Evolutionary conservation across 108 stramenopile species (phyloP).

Genomic region (Nitzschia sp.): DNA sequence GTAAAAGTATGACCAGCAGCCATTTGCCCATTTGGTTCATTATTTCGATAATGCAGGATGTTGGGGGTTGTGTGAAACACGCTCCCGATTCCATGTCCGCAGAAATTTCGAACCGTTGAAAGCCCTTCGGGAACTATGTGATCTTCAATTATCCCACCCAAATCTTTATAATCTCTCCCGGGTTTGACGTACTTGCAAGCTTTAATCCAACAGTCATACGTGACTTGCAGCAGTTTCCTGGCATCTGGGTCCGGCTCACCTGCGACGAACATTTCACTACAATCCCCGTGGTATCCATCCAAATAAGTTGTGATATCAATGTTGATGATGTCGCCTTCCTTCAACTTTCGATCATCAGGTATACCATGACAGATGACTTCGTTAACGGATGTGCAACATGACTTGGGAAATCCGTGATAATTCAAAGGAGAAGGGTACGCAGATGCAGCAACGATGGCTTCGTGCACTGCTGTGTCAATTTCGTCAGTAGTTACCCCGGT

Average conservation of each 20-base stretch:
- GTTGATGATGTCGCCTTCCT: conserved; percentile 95
- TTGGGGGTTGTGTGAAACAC: conserved; percentile 95
- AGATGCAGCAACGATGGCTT: conserved; percentile 63
- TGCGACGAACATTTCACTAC: conserved; percentile 96
- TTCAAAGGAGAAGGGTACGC: conserved; percentile 97
- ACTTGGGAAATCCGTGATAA: conserved; percentile 98
- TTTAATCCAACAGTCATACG: conserved; percentile 86
- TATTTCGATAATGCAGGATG: conserved; percentile 94
- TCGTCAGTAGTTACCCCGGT: conserved; percentile 92
- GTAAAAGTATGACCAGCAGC: conserved; percentile 96
- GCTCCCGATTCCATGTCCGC: conserved; percentile 97
- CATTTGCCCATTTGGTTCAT: conserved; percentile 88
- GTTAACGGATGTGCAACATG: conserved; percentile 97
- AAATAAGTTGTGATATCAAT: conserved; percentile 93
- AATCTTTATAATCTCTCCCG: conserved; percentile 87
- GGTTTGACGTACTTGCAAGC: conserved; percentile 75
- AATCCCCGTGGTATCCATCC: conserved; percentile 98
- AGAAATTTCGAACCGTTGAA: conserved; percentile 81
- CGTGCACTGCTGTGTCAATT: conserved; percentile 93
- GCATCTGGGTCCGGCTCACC: conserved; percentile 67
- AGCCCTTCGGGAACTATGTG: conserved; percentile 64
- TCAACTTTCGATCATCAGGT: conserved; percentile 86
- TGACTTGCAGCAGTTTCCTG: conserved; percentile 78
- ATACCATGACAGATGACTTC: conserved; percentile 99
- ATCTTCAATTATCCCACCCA: conserved; percentile 94